These are phyloP conservation scores for Ceratocystis cubensis DNA, from an alignment of 2,329 filamentous ascomycete genomes.

Conservation along the genomic window DNA sequence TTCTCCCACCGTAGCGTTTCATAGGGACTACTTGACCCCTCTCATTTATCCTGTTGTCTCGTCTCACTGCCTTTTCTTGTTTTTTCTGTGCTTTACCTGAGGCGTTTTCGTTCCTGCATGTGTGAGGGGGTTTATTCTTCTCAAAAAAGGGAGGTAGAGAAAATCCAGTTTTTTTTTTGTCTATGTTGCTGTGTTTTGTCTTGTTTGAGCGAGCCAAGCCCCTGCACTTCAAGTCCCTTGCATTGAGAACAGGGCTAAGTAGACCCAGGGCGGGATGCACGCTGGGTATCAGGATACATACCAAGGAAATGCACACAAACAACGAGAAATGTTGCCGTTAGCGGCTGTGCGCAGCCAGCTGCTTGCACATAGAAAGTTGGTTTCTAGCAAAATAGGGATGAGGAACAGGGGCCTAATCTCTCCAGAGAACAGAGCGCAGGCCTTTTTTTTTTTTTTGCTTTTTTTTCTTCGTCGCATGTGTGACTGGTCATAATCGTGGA, in stretches of 20 bases:
- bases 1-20: background rate
- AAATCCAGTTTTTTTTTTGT: background rate
- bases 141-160: background rate
- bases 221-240: background rate
- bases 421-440: background rate
- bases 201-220: background rate
- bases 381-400: background rate
- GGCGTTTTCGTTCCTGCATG: constrained; percentile 5
- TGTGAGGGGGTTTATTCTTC: background rate
- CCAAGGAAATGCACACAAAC: background rate
- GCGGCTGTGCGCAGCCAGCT: too few species aligned
- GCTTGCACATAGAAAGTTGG: too few species aligned
- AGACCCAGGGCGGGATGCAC: too few species aligned
- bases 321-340: too few species aligned
- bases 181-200: background rate
- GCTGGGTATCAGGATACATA: background rate
- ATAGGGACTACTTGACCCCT: background rate
- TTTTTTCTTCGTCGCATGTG: background rate
- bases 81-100: background rate
- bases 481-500: background rate
- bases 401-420: background rate
- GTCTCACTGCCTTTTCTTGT: background rate
- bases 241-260: background rate
- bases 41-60: background rate
- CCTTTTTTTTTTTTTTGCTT: background rate